phyloP scores from a whole-genome alignment of 805 yeast species.

The Kurtzmaniella cleridarum region DNA sequence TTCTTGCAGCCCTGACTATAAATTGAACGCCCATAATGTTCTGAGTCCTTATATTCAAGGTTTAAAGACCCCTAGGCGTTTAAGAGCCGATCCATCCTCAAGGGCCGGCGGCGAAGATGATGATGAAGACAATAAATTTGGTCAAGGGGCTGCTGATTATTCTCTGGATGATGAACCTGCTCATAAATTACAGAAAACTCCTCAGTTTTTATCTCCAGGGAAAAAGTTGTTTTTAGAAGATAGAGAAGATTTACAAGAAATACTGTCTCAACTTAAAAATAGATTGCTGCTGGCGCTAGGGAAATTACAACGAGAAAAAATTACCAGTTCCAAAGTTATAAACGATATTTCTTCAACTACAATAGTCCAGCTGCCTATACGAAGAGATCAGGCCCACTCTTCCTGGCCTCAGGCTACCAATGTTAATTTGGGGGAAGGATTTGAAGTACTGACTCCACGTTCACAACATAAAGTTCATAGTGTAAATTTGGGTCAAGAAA shows the following conservation, averaged over 20 bases:
- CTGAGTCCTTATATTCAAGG: conserved; percentile 22
- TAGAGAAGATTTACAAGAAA: conserved; percentile 32
- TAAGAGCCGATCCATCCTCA: too few species aligned
- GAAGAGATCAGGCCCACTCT: background rate
- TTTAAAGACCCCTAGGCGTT: conserved; percentile 27
- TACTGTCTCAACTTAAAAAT: conserved; percentile 33
- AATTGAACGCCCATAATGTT: conserved; percentile 18
- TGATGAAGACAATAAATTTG: conserved; percentile 20
- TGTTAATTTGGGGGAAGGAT: too few species aligned
- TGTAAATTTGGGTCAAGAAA: too few species aligned
- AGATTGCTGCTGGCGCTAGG: conserved; percentile 36
- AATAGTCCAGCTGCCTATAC: background rate
- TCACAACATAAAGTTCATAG: too few species aligned
- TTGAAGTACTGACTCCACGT: too few species aligned
- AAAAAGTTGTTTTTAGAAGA: conserved; percentile 31
- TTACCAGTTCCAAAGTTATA: conserved; percentile 8
- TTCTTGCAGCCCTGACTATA: conserved; percentile 31
- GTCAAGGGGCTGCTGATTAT: conserved; percentile 4
- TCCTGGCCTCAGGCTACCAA: background rate
- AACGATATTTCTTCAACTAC: background rate
- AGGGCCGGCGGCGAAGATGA: conserved; percentile 19
- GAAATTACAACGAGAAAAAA: conserved; percentile 22
- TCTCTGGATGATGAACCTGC: conserved; percentile 9
- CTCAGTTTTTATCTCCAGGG: conserved; percentile 37
- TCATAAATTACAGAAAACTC: conserved; percentile 30